phyloP scores from a whole-genome alignment of 805 yeast genomes.

The Metahyphopichia silvanorum region DNA sequence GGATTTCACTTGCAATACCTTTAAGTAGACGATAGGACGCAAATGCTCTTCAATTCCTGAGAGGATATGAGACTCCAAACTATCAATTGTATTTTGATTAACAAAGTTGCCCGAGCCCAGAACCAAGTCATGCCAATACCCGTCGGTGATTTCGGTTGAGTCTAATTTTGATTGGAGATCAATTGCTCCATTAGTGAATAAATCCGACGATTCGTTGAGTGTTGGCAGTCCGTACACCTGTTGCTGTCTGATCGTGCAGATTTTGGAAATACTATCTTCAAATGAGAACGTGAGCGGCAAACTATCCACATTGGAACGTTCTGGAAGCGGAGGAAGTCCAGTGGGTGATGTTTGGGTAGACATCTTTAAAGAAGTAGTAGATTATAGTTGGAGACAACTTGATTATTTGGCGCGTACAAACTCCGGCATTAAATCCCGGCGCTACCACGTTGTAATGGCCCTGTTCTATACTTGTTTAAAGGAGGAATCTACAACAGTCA shows the following conservation, averaged over 20 bases:
- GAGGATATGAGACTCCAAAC: slow-evolving; percentile 19
- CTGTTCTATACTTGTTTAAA: too few species aligned
- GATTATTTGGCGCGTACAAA: too few species aligned
- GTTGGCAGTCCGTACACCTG: slow-evolving; percentile 20
- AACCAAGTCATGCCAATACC: slow-evolving; percentile 17
- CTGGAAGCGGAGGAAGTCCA: background rate
- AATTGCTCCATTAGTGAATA: slow-evolving; percentile 11
- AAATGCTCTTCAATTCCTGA: slow-evolving; percentile 28
- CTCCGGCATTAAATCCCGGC: too few species aligned
- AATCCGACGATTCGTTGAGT: slow-evolving; percentile 25
- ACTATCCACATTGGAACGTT: background rate
- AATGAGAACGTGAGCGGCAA: slow-evolving; percentile 8
- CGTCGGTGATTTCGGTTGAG: slow-evolving; percentile 4
- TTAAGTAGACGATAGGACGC: slow-evolving; percentile 30
- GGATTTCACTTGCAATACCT: slow-evolving; percentile 27
- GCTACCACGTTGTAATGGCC: too few species aligned
- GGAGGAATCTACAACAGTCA: too few species aligned
- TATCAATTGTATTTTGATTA: slow-evolving; percentile 5
- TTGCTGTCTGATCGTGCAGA: slow-evolving; percentile 20
- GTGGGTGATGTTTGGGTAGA: background rate
- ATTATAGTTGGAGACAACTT: too few species aligned
- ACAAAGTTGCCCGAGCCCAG: slow-evolving; percentile 13
- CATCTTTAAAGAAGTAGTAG: too few species aligned
- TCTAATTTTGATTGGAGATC: slow-evolving; percentile 5
- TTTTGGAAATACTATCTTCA: slow-evolving; percentile 17